These are phyloP conservation scores for Brassica cretica DNA, from an alignment of 345 rosid species.

Conservation along the genomic window DNA sequence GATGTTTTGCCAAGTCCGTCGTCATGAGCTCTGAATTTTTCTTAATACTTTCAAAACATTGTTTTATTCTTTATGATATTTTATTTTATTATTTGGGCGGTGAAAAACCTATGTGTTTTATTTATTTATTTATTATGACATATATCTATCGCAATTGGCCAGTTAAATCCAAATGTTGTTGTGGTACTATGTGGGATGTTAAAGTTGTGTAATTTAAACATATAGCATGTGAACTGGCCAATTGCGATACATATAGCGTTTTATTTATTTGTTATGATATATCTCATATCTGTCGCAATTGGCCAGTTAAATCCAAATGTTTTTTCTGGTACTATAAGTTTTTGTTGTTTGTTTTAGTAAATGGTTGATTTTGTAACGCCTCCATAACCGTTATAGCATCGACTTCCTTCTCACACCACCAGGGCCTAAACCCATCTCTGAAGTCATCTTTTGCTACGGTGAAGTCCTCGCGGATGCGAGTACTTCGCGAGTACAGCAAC, in stretches of 20 bases:
- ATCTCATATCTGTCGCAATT: too few species aligned
- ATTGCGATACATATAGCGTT: too few species aligned
- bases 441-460: conserved; percentile 32
- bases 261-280: too few species aligned
- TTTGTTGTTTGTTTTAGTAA: too few species aligned
- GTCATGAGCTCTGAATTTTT: not conserved
- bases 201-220: not conserved
- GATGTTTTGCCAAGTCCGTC: not conserved
- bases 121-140: not conserved
- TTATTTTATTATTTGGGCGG: not conserved
- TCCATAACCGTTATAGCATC: conserved; percentile 11
- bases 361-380: too few species aligned
- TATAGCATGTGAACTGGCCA: too few species aligned
- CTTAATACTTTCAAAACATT: too few species aligned
- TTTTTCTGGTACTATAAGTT: too few species aligned
- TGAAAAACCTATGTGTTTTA: not conserved
- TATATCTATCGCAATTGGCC: not conserved
- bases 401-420: conserved; percentile 28
- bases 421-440: conserved; percentile 37
- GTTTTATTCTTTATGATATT: not conserved
- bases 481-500: conserved; percentile 56
- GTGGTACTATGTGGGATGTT: not conserved
- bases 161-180: not conserved
- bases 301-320: too few species aligned
- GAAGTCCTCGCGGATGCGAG: conserved; percentile 44